These are phyloP conservation scores for Clavispora vitiphila DNA, from an alignment of 805 yeast genomes.

Conservation along the genomic window DNA sequence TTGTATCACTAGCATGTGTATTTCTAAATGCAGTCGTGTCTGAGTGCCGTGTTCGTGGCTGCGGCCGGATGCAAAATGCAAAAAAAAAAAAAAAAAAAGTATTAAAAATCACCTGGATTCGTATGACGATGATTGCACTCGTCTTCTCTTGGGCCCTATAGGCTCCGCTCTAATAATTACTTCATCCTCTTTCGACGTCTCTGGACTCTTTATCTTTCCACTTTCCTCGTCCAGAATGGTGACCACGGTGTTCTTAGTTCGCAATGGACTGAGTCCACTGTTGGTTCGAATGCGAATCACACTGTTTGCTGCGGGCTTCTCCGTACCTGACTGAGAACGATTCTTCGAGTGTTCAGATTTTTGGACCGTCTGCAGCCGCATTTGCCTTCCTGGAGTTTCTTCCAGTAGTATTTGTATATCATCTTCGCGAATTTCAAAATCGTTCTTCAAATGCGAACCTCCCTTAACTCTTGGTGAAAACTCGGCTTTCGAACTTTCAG, in stretches of 20 bases:
- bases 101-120: background rate
- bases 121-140: background rate
- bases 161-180: background rate
- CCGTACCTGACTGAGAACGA: background rate
- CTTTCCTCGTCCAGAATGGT: background rate
- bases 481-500: background rate
- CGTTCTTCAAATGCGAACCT: constrained; percentile 1
- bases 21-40: background rate
- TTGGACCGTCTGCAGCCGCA: background rate
- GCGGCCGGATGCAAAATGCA: background rate
- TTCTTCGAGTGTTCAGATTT: background rate
- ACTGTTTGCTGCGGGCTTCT: background rate
- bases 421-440: constrained; percentile 8
- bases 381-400: background rate
- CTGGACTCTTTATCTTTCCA: background rate
- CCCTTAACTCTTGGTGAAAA: background rate
- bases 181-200: background rate
- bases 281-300: background rate
- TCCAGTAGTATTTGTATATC: constrained; percentile 2
- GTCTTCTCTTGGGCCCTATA: background rate
- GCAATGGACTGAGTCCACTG: background rate
- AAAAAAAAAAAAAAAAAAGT: background rate
- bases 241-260: background rate
- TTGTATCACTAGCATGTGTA: background rate
- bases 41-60: background rate